phyloP scores from a whole-genome alignment of 208 protist genomes.

The Acanthamoeba culbertsoni region DNA sequence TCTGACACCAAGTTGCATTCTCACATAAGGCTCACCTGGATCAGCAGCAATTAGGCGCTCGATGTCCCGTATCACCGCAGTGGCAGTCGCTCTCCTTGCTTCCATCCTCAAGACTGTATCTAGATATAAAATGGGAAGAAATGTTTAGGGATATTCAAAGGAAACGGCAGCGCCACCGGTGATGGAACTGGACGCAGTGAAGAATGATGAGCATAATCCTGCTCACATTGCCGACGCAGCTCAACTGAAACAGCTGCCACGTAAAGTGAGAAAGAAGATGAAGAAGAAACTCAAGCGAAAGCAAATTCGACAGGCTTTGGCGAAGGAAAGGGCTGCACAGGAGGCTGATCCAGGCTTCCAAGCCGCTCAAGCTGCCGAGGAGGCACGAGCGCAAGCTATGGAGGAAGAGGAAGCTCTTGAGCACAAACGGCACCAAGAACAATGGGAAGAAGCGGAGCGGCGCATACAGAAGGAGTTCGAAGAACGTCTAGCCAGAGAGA shows the following conservation, averaged over 20 bases:
- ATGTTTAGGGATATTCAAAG: too few relatives aligned
- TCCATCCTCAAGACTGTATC: neutral
- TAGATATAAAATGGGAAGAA: too few relatives aligned
- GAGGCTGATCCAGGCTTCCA: neutral
- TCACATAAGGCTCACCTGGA: neutral
- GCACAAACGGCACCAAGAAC: neutral
- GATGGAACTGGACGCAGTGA: too few relatives aligned
- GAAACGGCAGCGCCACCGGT: too few relatives aligned
- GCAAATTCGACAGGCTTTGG: slow-evolving; percentile 2
- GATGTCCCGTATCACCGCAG: neutral
- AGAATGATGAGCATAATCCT: too few relatives aligned
- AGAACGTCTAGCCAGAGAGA: neutral
- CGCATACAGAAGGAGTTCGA: neutral
- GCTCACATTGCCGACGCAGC: too few relatives aligned
- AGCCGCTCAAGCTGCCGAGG: neutral
- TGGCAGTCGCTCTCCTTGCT: neutral
- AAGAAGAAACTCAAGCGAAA: slow-evolving; percentile 34
- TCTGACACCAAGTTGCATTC: neutral
- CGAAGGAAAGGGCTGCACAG: neutral
- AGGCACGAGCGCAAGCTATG: neutral
- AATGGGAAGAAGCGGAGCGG: slow-evolving; percentile 8
- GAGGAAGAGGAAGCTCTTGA: neutral
- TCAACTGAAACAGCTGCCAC: neutral
- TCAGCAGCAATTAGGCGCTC: slow-evolving; percentile 22
- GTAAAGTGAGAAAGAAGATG: slow-evolving; percentile 29